phyloP scores from a whole-genome alignment of 2,329 filamentous ascomycete genomes.

The Ceratocystis alfenasii region DNA sequence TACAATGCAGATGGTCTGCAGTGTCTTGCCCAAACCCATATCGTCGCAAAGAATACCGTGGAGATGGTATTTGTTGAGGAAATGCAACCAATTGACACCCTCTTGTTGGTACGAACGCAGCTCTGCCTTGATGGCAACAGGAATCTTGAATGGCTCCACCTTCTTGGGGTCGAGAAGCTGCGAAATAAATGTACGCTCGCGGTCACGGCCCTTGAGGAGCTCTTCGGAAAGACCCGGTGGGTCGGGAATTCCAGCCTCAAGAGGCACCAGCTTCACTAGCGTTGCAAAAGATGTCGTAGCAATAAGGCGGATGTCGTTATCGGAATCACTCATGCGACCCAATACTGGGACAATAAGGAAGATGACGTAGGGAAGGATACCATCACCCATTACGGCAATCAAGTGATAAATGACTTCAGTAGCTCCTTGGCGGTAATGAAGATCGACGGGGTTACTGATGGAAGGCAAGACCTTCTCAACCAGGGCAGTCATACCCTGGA shows the following conservation, averaged over 20 bases:
- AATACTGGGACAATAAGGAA: conserved; percentile 96
- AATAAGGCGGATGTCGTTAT: conserved; percentile 86
- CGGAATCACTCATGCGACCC: conserved; percentile 95
- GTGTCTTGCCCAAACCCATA: conserved; percentile 95
- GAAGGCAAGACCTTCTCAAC: conserved; percentile 87
- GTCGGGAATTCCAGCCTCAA: conserved; percentile 94
- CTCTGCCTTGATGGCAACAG: conserved; percentile 92
- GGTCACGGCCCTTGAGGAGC: conserved; percentile 76
- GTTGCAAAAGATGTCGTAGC: conserved; percentile 96
- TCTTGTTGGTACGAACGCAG: conserved; percentile 96
- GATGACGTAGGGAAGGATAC: conserved; percentile 92
- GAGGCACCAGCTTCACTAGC: conserved; percentile 86
- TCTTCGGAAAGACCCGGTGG: conserved; percentile 85
- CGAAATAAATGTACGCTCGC: conserved; percentile 89
- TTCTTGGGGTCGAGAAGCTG: conserved; percentile 96
- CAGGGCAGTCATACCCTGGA: conserved; percentile 89
- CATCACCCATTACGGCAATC: conserved; percentile 95
- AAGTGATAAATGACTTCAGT: conserved; percentile 94
- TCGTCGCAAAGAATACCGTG: conserved; percentile 98
- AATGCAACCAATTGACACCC: conserved; percentile 96
- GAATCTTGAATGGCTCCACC: conserved; percentile 84
- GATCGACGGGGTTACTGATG: conserved; percentile 79
- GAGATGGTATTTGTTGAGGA: conserved; percentile 94
- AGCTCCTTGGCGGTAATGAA: conserved; percentile 81
- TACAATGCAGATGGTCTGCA: conserved; percentile 95